These are phyloP conservation scores for Salix koriyanagi DNA, from an alignment of 345 rosid species.

Conservation along the genomic window DNA sequence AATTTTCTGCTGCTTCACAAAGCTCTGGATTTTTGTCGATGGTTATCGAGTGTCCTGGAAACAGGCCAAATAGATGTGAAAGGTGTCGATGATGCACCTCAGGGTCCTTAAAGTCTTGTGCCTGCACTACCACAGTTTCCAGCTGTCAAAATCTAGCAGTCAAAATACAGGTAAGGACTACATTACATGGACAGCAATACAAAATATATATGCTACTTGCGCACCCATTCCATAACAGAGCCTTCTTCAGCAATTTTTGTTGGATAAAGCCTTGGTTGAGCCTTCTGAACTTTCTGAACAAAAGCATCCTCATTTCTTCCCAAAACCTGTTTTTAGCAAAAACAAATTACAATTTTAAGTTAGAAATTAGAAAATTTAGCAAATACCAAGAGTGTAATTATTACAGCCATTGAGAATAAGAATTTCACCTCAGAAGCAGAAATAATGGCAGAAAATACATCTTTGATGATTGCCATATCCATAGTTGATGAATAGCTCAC, in stretches of 20 bases:
- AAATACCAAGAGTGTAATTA: background rate
- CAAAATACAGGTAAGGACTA: background rate
- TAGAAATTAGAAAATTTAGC: background rate
- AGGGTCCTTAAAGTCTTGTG: constrained; percentile 74
- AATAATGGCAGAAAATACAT: constrained; percentile 60
- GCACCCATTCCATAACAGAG: constrained; percentile 94
- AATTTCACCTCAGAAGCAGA: constrained; percentile 76
- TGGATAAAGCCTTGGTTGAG: constrained; percentile 63
- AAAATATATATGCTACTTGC: background rate
- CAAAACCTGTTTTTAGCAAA: constrained; percentile 44
- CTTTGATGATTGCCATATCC: constrained; percentile 82
- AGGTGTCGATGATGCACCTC: constrained; percentile 83
- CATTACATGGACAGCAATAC: background rate
- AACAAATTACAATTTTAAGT: background rate
- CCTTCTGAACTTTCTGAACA: constrained; percentile 48
- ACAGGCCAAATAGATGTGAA: constrained; percentile 89
- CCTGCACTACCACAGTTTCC: constrained; percentile 29
- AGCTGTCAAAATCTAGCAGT: background rate
- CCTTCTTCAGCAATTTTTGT: constrained; percentile 63
- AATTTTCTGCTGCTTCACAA: constrained; percentile 59
- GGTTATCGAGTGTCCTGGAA: constrained; percentile 78
- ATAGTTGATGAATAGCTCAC: constrained; percentile 96
- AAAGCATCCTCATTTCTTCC: constrained; percentile 50
- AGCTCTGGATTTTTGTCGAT: constrained; percentile 59
- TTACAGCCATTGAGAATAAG: background rate